Percentiles rank a stretch among this genome's conserved stretches.
These are phyloP conservation scores for Tolypocladium album DNA, from an alignment of 2,329 filamentous ascomycete species.

Conservation along the genomic window DNA sequence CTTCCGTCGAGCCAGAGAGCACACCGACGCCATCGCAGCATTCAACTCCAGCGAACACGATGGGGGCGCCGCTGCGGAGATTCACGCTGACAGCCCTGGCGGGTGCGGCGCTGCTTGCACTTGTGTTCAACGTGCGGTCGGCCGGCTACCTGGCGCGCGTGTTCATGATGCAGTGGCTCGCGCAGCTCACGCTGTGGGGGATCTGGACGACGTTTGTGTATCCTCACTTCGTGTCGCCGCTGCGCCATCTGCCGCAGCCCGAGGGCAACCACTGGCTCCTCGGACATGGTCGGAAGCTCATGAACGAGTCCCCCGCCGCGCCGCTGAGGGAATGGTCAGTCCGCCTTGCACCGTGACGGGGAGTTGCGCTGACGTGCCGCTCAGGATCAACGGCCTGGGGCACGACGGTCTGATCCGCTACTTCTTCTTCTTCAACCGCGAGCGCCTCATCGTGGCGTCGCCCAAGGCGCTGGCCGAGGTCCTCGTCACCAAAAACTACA, in stretches of 20 bases:
- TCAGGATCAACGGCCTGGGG: constrained; percentile 48
- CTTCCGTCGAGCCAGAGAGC: neutral
- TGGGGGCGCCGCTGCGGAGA: constrained; percentile 12
- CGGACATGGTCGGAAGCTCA: constrained; percentile 35
- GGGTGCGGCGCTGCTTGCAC: constrained; percentile 10
- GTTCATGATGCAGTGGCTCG: constrained; percentile 24
- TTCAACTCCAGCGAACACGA: neutral
- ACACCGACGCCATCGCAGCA: neutral
- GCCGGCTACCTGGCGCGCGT: constrained; percentile 16
- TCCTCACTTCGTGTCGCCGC: constrained; percentile 37
- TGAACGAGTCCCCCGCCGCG: constrained; percentile 25
- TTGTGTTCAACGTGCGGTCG: constrained; percentile 15
- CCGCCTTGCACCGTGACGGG: neutral
- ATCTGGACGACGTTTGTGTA: constrained; percentile 36
- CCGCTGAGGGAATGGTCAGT: constrained; percentile 38
- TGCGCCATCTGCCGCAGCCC: constrained; percentile 36
- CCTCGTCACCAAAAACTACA: constrained; percentile 57
- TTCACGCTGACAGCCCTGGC: constrained; percentile 14
- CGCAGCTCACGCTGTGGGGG: constrained; percentile 22
- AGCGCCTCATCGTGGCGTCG: constrained; percentile 49
- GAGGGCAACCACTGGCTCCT: constrained; percentile 30
- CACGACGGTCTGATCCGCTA: constrained; percentile 63
- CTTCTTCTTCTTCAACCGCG: constrained; percentile 48
- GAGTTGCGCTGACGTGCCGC: constrained; percentile 19
- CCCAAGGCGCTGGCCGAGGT: constrained; percentile 61